Base-by-base conservation (phyloP, 129 eudicot species). In the Solidago caesia region DNA sequence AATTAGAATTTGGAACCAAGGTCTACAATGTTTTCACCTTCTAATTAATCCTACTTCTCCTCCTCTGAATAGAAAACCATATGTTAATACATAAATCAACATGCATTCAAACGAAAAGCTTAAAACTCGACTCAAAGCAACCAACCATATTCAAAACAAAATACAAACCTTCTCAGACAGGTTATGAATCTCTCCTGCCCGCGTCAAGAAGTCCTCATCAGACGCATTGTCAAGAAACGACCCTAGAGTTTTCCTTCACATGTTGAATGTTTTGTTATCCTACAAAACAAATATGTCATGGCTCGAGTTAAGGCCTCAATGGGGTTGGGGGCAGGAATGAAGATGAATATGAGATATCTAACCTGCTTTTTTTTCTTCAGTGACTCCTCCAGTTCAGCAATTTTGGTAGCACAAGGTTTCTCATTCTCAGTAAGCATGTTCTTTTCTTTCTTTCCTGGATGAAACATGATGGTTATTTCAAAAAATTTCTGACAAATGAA, bases 351-450 rank as follows among this genome's bases (percentile, higher is more conserved):
- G 12, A 58, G 46, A 4, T 70, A 42, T 21, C 15, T 71, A 52
- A 93, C 98, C 95, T 88, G 90, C 73, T 93, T 93, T 86, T 93
- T 93, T 86, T 88, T 93, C 89, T 90, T 90, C 77, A 93, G 80
- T 25, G 96, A 88, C 73, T 86, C 96, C 75, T 93, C 98, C 68
- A 92, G 82, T 58, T 92, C 89, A 79, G 92, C 78, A 62, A 94
- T 85, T 80, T 84, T 91, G 44, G 81, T 78, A 48, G 89, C 73
- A 64, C 83, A 85, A 16, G 83, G 87, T 78, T 94, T 91, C 86
- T 94, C 97, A 4, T 82, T 86, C 77, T 91, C 96, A 8, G 84
- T 78, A 49, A 94, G 59, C 89, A 87, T 67, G 61, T 49, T 75
- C 86, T 87, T 94, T 82, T 94, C 99, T 80, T 91, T 94, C 94